phyloP scores from a whole-genome alignment of 495 filamentous ascomycete genomes.

The Neurospora sp. region DNA sequence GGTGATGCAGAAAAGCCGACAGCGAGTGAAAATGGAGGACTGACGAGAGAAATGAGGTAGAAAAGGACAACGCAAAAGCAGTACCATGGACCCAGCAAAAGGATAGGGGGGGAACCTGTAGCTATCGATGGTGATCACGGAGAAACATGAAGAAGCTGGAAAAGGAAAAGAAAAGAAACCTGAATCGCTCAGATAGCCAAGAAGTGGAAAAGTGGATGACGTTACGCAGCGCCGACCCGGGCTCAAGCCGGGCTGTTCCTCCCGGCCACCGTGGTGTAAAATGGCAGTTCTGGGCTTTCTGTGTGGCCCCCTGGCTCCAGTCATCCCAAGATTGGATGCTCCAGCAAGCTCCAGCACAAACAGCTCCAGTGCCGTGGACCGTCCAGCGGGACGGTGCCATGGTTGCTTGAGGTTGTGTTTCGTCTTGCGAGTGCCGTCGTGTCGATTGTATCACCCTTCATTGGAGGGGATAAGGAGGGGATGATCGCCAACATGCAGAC shows the following conservation, averaged over 20 bases:
- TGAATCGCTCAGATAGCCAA: neutral
- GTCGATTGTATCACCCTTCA: neutral
- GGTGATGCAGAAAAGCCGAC: neutral
- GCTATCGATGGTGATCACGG: neutral
- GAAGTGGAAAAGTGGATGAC: neutral
- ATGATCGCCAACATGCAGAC: neutral
- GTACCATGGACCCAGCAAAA: neutral
- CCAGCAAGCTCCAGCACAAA: neutral
- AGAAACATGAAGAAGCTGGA: neutral
- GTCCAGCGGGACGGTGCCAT: neutral
- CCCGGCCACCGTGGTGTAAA: neutral
- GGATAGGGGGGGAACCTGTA: neutral
- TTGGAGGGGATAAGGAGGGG: neutral
- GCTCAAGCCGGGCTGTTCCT: neutral
- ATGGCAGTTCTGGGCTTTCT: neutral
- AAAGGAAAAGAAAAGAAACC: neutral
- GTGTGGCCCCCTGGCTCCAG: neutral
- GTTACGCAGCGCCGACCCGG: neutral
- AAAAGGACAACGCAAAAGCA: neutral
- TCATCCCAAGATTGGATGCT: neutral
- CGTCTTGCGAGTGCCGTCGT: neutral
- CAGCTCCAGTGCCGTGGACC: neutral
- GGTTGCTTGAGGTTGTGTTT: neutral
- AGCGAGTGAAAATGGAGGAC: neutral
- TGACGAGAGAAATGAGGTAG: neutral